Base-by-base conservation (phyloP, 768 basidiomycete species). In the Boletus bicolor region DNA sequence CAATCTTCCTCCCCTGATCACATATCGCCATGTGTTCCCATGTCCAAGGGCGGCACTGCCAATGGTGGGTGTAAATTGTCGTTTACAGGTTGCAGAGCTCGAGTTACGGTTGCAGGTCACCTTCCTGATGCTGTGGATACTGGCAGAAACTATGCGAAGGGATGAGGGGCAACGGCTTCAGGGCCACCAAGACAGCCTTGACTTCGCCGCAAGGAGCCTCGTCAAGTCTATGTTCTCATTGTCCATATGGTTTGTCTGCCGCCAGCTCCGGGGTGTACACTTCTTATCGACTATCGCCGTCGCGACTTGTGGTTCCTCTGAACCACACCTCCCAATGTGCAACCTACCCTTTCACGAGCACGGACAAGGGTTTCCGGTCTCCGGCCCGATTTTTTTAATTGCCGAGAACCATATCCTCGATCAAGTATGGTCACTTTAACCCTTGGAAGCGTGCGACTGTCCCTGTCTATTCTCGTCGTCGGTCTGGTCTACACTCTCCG, bases 181-280 rank as follows among this genome's bases (percentile, higher is more conserved):
- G 39, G 26, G 28, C 28, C 49, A 26, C 9, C 50, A 34, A 37
- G 56, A 59, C 55, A 51, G 44, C 10, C 51, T 68, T 32, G 57
- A 39, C 15, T 63, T 66, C 17, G 66, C 57, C 48, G 45, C 56
- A 35, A 64, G 35, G 8, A 63, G 72, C 47, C 44, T 62, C 19
- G 17, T 42, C 47, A 70, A 70, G 44, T 49, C 54, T 9, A 12
- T 53, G 3, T 12, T 65, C 44, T 66, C 58, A 30, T 30, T 68
- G 2, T 56, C 17, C 34, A 21, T 61, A 12, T 68, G 63, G 63
- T 45, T 58, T 15, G 30, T 49, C 32, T 44, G 34, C 34, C 36
- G 41, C 50, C 51, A 26, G 32, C 35, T 60, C 28, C 59, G 38
- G 49, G 14, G 43, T 14, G 17, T 24, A 24, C 32, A 21, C 10